Evolutionary conservation across 2,329 filamentous ascomycete genomes (phyloP).

Genomic region (Pleoardoris graminearum): DNA sequence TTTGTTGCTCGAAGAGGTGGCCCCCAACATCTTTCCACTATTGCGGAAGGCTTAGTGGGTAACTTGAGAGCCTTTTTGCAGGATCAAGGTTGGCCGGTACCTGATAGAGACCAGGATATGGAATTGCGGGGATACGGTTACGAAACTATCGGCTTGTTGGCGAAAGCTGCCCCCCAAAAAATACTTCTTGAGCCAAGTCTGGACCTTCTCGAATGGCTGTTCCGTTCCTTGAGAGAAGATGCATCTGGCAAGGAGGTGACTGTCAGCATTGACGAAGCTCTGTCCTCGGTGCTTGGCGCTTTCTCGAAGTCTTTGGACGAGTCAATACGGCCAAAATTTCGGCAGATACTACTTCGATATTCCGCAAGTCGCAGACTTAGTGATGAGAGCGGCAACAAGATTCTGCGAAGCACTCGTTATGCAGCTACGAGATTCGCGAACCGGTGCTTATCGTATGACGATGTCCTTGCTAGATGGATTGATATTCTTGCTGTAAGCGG

Average conservation of each 20-base stretch:
- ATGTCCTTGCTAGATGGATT: constrained; percentile 82
- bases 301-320: constrained; percentile 53
- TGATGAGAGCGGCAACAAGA: constrained; percentile 45
- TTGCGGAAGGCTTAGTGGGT: constrained; percentile 70
- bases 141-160: constrained; percentile 84
- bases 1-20: constrained; percentile 81
- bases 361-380: constrained; percentile 21
- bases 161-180: constrained; percentile 65
- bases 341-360: constrained; percentile 41
- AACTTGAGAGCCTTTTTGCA: constrained; percentile 74
- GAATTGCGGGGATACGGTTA: constrained; percentile 79
- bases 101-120: constrained; percentile 59
- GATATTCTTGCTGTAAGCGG: constrained; percentile 79
- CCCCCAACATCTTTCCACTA: constrained; percentile 60
- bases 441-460: constrained; percentile 77
- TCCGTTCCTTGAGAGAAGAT: constrained; percentile 80
- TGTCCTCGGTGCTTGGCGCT: constrained; percentile 74
- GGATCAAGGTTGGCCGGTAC: constrained; percentile 79
- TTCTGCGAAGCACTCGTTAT: constrained; percentile 68
- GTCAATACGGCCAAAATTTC: constrained; percentile 45
- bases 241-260: constrained; percentile 72
- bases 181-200: constrained; percentile 56
- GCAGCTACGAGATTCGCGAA: constrained; percentile 89
- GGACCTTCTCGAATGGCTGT: constrained; percentile 74
- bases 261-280: constrained; percentile 84